These are phyloP conservation scores for Tubosaeta brunneosetosa DNA, from an alignment of 768 basidiomycete species.

Conservation along the genomic window DNA sequence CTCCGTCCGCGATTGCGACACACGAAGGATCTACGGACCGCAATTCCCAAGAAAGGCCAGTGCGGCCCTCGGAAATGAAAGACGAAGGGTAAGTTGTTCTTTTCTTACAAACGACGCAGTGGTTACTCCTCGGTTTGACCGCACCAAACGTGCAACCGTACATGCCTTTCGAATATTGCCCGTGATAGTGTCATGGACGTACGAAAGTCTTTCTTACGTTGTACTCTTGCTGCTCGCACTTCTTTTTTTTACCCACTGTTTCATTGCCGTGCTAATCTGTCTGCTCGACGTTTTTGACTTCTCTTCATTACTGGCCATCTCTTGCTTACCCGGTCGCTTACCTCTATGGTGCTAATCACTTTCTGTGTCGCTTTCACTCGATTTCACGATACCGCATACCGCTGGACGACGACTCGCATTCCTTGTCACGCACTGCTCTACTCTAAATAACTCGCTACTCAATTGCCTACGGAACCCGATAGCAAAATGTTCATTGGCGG, in stretches of 20 bases:
- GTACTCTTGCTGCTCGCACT: slow-evolving; percentile 14
- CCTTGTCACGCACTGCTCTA: slow-evolving; percentile 23
- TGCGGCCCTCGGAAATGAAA: slow-evolving; percentile 71
- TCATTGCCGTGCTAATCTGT: slow-evolving; percentile 27
- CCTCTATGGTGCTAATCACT: slow-evolving; percentile 33
- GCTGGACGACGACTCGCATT: slow-evolving; percentile 30
- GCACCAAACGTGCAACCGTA: slow-evolving; percentile 7
- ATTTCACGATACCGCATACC: slow-evolving; percentile 35
- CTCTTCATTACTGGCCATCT: slow-evolving; percentile 24
- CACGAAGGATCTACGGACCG: slow-evolving; percentile 32
- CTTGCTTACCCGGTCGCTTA: slow-evolving; percentile 30
- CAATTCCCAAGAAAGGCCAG: slow-evolving; percentile 43
- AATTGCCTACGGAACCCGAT: slow-evolving; percentile 33
- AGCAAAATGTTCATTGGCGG: slow-evolving; percentile 93
- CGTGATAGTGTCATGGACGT: slow-evolving; percentile 27
- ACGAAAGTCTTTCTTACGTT: slow-evolving; percentile 16
- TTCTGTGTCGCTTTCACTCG: slow-evolving; percentile 17
- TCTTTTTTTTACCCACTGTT: slow-evolving; percentile 17
- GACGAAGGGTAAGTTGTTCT: slow-evolving; percentile 70
- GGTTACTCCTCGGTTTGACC: not conserved
- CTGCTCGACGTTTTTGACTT: slow-evolving; percentile 20
- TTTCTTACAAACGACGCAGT: slow-evolving; percentile 14
- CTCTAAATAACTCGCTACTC: slow-evolving; percentile 22
- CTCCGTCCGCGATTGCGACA: slow-evolving; percentile 32
- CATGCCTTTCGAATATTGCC: slow-evolving; percentile 13